These are phyloP conservation scores for Eucalyptus shirleyi DNA, from an alignment of 345 rosid genomes.

Conservation along the genomic window DNA sequence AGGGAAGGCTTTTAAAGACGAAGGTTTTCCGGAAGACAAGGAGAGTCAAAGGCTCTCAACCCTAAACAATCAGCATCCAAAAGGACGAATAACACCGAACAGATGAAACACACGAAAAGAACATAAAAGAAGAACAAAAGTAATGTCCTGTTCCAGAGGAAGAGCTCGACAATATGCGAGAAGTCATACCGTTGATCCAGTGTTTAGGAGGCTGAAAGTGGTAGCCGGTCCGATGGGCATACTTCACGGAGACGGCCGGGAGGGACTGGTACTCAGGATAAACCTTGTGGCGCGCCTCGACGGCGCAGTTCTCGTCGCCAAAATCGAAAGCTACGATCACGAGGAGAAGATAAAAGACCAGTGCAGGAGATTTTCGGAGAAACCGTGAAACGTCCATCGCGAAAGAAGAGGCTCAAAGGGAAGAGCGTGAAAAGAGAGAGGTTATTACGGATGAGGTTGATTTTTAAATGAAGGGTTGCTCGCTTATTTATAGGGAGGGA, in stretches of 20 bases:
- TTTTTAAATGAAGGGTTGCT: not conserved
- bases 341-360: not conserved
- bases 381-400: not conserved
- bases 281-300: slow-evolving; percentile 37
- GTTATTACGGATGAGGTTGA: not conserved
- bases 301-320: not conserved
- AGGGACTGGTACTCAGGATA: slow-evolving; percentile 27
- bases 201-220: slow-evolving; percentile 81
- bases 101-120: not conserved
- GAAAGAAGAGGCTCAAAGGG: not conserved
- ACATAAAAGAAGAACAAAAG: not conserved
- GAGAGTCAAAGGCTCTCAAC: not conserved
- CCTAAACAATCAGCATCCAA: not conserved
- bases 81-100: not conserved
- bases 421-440: not conserved
- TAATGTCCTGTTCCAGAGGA: not conserved
- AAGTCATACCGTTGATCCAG: slow-evolving; percentile 75
- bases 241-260: slow-evolving; percentile 5
- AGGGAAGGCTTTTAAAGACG: not conserved
- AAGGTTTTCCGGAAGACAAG: not conserved
- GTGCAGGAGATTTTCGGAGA: not conserved
- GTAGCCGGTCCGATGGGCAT: slow-evolving; percentile 44
- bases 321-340: not conserved
- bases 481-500: not conserved
- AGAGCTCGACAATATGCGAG: not conserved